Conservation (phyloP, 192 early-diverging fungal genomes). For the Jimgerdemannia flammicorona region DNA sequence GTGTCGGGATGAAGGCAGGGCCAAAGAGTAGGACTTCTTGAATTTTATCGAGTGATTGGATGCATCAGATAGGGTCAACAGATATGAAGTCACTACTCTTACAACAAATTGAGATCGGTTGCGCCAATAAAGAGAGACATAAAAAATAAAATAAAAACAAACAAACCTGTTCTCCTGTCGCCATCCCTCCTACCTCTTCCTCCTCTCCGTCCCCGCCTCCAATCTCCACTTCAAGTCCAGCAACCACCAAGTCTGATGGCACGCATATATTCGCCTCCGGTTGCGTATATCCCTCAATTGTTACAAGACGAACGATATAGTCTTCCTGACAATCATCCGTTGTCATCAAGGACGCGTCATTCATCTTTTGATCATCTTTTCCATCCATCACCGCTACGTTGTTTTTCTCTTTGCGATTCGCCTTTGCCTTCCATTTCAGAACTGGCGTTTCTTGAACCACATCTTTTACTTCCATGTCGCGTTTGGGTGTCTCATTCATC, state of each 20-base stretch:
- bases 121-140: too few species aligned
- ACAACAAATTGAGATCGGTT: too few species aligned
- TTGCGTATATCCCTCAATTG: background rate
- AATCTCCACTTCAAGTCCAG: background rate
- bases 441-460: background rate
- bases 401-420: background rate
- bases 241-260: background rate
- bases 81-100: too few species aligned
- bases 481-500: background rate
- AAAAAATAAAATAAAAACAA: background rate
- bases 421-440: background rate
- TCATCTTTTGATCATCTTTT: background rate
- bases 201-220: background rate
- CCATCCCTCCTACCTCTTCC: background rate
- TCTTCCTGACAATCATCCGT: background rate
- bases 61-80: too few species aligned
- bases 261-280: background rate
- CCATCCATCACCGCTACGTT: background rate
- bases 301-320: background rate
- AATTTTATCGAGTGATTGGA: too few species aligned
- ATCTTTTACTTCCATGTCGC: background rate
- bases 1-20: background rate
- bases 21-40: too few species aligned
- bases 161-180: background rate
- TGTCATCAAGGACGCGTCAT: background rate